Evolutionary conservation across 129 eudicot genomes (phyloP), one percentile per base, ranked within the genome.

Genomic region (Helianthus tuberosus): DNA sequence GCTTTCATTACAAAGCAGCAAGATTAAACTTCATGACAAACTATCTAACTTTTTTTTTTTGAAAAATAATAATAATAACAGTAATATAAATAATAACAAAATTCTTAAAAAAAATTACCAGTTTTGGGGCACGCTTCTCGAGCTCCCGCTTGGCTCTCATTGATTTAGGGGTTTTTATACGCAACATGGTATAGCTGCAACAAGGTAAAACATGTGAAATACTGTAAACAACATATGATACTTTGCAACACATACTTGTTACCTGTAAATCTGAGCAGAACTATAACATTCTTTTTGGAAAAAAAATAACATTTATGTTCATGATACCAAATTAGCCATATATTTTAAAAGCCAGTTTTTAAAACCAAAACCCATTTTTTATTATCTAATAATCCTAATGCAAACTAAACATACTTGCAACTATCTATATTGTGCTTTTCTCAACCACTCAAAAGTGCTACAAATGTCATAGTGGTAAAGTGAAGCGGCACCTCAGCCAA

Each of bases 121-220:
- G 86, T 70, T 79, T 95, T 11, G 99, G 99, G 10, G 96, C 94
- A 12, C 96, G 93, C 80, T 89, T 95, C 10, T 88, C 93, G 4
- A 95, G 87, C 77, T 74, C 99, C 74, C 97, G 75, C 71, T 52
- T 91, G 71, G 88, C 90, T 89, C 99, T 87, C 38, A 79, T 69
- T 2, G 89, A 75, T 64, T 74, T 81, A 1, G 99, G 96, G 49
- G 97, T 91, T 76, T 84, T 95, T 48, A 95, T 85, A 64, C 71
- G 82, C 84, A 88, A 83, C 96, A 86, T 92, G 73, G 74, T 80
- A 27, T 39, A 54, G 9, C 83, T 79, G 83, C 77, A 43, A 71
- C 41, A 46, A 44, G 1, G 49, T 43, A 12, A 71, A 41, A 16
- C 70, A 79, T 8, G 49, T 7, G 54, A 32, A 11, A 20, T 11